Conservation (phyloP, 1,284 basidiomycete species). For the Retiboletus flavoniger region DNA sequence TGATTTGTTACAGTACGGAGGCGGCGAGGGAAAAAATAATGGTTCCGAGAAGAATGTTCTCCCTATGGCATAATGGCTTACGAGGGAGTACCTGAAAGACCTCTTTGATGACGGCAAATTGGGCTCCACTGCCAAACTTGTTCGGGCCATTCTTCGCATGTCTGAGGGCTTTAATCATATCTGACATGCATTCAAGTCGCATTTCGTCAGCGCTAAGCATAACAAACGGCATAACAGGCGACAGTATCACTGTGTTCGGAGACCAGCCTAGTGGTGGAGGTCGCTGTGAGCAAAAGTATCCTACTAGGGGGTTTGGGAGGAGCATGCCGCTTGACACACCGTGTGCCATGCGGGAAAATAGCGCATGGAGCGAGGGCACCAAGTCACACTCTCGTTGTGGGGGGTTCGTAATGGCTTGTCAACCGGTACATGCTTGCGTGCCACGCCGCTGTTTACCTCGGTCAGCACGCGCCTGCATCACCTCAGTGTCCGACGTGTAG, state of each 20-base stretch:
- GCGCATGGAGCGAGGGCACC: background rate
- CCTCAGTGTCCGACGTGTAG: conserved; percentile 1
- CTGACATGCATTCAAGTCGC: background rate
- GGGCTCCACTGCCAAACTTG: background rate
- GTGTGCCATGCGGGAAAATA: conserved; percentile 13
- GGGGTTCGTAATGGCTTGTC: conserved; percentile 13
- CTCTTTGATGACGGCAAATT: background rate
- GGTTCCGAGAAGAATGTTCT: conserved; percentile 4
- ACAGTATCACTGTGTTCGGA: background rate
- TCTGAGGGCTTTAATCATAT: background rate
- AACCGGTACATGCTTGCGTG: background rate
- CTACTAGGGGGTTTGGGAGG: conserved; percentile 2
- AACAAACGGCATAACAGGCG: background rate
- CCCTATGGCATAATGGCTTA: conserved; percentile 15
- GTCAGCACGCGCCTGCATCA: background rate
- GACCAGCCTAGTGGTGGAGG: background rate
- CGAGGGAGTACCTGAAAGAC: conserved; percentile 11
- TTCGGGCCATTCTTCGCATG: background rate
- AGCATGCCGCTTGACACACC: background rate
- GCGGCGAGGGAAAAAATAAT: conserved; percentile 13
- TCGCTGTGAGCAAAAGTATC: background rate
- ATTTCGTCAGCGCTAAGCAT: background rate
- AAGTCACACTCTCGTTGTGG: conserved; percentile 1
- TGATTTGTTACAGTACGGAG: background rate
- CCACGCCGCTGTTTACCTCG: conserved; percentile 7